A percentile compares a stretch with the other conserved stretches of the same genome.
Evolutionary conservation across 2,329 filamentous ascomycete genomes (phyloP).

Genomic region (Malbranchea zuffiana): DNA sequence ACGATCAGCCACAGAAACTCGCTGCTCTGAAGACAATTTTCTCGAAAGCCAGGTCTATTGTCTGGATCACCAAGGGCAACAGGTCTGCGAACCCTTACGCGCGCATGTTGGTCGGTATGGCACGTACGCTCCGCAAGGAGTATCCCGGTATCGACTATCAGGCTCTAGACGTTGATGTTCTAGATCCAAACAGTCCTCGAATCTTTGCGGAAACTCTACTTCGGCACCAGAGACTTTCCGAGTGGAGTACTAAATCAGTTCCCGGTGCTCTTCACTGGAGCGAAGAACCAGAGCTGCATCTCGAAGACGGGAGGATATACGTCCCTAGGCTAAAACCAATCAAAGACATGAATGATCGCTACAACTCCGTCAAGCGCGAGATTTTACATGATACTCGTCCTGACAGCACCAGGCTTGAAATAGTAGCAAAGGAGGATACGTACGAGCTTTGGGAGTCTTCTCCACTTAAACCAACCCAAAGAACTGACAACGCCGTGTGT

Average conservation of each 20-base stretch:
- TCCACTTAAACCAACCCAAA: no score
- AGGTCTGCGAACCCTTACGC: slow-evolving; percentile 7
- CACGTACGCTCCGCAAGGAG: slow-evolving; percentile 3
- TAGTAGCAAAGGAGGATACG: no score
- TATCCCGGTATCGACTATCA: slow-evolving; percentile 4
- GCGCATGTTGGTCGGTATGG: slow-evolving; percentile 9
- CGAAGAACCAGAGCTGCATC: slow-evolving; percentile 17
- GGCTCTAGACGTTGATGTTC: slow-evolving; percentile 10
- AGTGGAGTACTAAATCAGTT: no score
- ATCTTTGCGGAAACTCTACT: no score
- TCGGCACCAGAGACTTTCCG: no score
- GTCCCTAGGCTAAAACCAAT: slow-evolving; percentile 16
- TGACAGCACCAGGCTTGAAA: no score
- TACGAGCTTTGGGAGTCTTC: no score
- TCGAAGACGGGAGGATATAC: slow-evolving; percentile 15
- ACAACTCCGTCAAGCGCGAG: slow-evolving; percentile 2
- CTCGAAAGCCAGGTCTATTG: background rate
- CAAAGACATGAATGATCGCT: slow-evolving; percentile 5
- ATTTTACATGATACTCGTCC: no score
- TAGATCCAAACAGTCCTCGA: no score
- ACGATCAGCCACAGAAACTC: background rate
- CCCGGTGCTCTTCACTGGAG: slow-evolving; percentile 8
- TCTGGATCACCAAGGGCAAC: slow-evolving; percentile 10
- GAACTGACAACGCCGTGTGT: no score
- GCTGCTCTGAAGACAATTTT: slow-evolving; percentile 1